Conservation (phyloP, 116 monocot species). For the Dioscorea cayenensis region DNA sequence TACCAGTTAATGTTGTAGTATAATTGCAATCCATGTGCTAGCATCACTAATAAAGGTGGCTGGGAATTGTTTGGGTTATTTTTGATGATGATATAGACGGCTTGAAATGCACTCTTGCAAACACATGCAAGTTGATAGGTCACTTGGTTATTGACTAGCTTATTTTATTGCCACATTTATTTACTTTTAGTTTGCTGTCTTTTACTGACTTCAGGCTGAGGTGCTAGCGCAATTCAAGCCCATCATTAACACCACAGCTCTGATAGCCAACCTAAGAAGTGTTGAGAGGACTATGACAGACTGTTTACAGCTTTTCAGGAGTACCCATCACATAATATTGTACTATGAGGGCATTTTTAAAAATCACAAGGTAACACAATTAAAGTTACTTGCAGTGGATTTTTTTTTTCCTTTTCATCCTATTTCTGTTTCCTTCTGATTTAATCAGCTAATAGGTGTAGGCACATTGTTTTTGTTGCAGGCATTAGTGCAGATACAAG, state of each 20-base stretch:
- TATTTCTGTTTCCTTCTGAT: background rate
- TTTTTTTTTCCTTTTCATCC: background rate
- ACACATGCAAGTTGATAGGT: too few species aligned
- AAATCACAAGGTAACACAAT: conserved; percentile 12
- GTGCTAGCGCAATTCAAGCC: conserved; percentile 47
- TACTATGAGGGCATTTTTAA: conserved; percentile 32
- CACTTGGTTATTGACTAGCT: too few species aligned
- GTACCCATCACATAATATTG: conserved; percentile 18
- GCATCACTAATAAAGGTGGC: too few species aligned
- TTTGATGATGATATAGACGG: too few species aligned
- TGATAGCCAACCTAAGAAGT: conserved; percentile 28
- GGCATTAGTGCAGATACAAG: conserved; percentile 31
- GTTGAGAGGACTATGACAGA: conserved; percentile 16
- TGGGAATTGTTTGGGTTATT: too few species aligned
- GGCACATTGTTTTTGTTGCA: background rate
- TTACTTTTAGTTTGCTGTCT: background rate
- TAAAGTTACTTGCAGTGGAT: background rate
- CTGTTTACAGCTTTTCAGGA: conserved; percentile 23
- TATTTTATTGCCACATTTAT: too few species aligned
- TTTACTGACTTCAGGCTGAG: conserved; percentile 28
- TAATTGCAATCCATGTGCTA: too few species aligned
- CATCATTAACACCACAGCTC: conserved; percentile 15
- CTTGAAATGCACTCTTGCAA: too few species aligned
- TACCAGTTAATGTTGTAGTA: too few species aligned
- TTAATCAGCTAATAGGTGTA: background rate